Percentiles rank a stretch among this genome's conserved stretches.
These are phyloP conservation scores for Coemansia guatemalensis DNA, from an alignment of 192 early-diverging fungal genomes.

Conservation along the genomic window DNA sequence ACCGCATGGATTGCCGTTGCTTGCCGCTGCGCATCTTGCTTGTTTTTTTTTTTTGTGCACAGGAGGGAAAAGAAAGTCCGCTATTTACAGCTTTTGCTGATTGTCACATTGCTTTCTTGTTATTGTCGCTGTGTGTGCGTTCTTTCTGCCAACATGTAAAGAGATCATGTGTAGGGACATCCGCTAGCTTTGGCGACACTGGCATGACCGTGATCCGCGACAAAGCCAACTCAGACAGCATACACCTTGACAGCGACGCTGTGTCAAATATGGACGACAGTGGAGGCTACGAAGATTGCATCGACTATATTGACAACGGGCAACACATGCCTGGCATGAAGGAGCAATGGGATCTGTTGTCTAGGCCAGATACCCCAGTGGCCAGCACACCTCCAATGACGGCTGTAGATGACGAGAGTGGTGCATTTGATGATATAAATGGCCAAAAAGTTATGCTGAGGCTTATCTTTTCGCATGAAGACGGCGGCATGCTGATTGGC, in stretches of 20 bases:
- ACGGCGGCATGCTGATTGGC: slow-evolving; percentile 52
- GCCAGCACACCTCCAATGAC: neutral
- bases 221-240: neutral
- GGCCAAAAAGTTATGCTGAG: slow-evolving; percentile 14
- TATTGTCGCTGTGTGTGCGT: neutral
- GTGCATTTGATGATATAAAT: neutral
- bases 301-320: neutral
- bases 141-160: too few relatives aligned
- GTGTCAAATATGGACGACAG: neutral
- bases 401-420: neutral
- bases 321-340: neutral
- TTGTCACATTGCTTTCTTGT: neutral
- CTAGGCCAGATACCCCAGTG: neutral
- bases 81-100: neutral
- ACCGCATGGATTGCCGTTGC: neutral
- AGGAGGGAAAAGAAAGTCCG: neutral
- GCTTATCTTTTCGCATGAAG: slow-evolving; percentile 33
- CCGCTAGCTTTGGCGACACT: neutral
- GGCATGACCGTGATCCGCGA: neutral
- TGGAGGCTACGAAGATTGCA: neutral
- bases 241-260: neutral
- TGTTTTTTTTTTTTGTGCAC: neutral
- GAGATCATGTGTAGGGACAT: neutral
- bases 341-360: neutral
- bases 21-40: neutral